Evolutionary conservation across 371 early-diverging fungal genomes (phyloP), one percentile per base, ranked within the genome.

Genomic region (Coemansia sp.): DNA sequence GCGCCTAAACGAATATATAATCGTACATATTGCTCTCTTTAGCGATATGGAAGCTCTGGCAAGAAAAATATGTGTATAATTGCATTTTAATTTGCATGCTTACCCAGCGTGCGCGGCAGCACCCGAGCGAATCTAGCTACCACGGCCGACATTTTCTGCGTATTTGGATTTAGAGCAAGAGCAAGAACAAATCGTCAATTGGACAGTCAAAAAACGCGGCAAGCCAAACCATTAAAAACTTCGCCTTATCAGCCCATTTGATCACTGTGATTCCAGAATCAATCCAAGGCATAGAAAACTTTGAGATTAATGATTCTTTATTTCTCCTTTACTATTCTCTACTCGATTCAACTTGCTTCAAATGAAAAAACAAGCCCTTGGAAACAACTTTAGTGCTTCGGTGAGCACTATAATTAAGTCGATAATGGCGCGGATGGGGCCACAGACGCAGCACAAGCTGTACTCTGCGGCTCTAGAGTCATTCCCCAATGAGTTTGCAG

Each of bases 321-420:
- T 32, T 32, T 9, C 36, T 32, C 9, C 36, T 32, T 32, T 32
- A 32, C 36, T 32, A 9, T 32, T 32, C 36, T 32, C 9, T 32
- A 32, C 36, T 32, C 36, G 9, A 32, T 32, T 32, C 36, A 32
- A 32, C 8, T 9, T 9, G 36, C 36, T 32, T 24, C 11, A 17
- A 11, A 13, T n/a, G 3, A 63, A 29, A 26, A 32, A 15, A 21
- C 19, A 26, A 4, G 12, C 9, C 6, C 40, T 55, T 5, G 11
- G 7, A 12, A n/a, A n/a, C 2, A 24, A 68, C 15, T 24, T 79
- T 67, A 71, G 64, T 23, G 78, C 69, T 1, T 76, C 80, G 41
- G 55, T 71, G 19, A 64, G 71, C 58, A 76, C 72, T 12, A 65
- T 80, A 19, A 70, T 80, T 4, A 81, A 81, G 61, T 65, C 74